Conservation (phyloP, 2,329 filamentous ascomycete species). For the Pseudohalonectria lignicola region DNA sequence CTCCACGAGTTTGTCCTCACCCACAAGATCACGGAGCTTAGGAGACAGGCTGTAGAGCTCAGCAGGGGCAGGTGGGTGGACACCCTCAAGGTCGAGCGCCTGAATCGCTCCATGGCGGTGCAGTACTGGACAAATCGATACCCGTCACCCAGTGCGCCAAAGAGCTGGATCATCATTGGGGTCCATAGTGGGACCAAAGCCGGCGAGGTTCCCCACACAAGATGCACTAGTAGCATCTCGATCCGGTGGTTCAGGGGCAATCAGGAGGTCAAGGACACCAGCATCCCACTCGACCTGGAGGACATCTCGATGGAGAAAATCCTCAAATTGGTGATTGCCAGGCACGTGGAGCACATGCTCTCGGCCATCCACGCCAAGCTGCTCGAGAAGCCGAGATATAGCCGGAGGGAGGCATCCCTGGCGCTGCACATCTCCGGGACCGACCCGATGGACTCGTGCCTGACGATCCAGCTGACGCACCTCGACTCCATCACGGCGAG, state of each 20-base stretch:
- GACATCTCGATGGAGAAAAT: conserved; percentile 64
- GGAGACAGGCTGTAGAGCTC: conserved; percentile 64
- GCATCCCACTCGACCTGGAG: conserved; percentile 55
- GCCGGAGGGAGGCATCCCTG: conserved; percentile 46
- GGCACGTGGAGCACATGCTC: conserved; percentile 64
- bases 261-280: conserved; percentile 58
- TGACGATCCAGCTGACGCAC: conserved; percentile 61
- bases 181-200: conserved; percentile 50
- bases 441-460: conserved; percentile 54
- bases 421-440: conserved; percentile 43
- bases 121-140: conserved; percentile 78
- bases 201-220: conserved; percentile 25
- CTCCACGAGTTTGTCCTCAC: conserved; percentile 83
- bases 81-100: conserved; percentile 62
- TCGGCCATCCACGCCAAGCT: conserved; percentile 54
- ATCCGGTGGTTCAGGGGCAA: conserved; percentile 79
- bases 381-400: conserved; percentile 47
- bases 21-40: conserved; percentile 77
- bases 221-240: conserved; percentile 41
- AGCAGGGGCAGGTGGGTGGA: conserved; percentile 65
- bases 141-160: conserved; percentile 43
- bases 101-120: conserved; percentile 73
- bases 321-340: conserved; percentile 62
- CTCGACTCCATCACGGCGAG: conserved; percentile 48
- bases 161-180: conserved; percentile 87